These are phyloP conservation scores for Aureobasidium mangrovei DNA, from an alignment of 2,329 filamentous ascomycete genomes.

Conservation along the genomic window DNA sequence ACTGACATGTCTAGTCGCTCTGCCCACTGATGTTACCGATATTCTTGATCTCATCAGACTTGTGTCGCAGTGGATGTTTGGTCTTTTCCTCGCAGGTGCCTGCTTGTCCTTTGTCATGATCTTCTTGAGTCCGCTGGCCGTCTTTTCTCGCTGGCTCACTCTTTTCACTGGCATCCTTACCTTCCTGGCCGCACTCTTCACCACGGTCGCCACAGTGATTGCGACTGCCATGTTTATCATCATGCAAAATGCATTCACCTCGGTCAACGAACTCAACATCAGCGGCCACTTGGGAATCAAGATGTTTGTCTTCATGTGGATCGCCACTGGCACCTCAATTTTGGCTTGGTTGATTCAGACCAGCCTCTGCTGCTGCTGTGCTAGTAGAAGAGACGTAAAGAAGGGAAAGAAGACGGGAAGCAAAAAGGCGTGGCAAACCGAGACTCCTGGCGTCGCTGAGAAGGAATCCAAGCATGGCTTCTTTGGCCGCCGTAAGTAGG, in stretches of 20 bases:
- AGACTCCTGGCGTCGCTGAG: conserved; percentile 14
- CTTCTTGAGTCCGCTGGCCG: conserved; percentile 49
- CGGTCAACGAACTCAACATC: conserved; percentile 68
- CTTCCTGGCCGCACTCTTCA: conserved; percentile 57
- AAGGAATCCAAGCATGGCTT: conserved; percentile 14
- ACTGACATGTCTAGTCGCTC: conserved; percentile 48
- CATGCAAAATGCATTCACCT: conserved; percentile 66
- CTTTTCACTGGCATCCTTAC: conserved; percentile 60
- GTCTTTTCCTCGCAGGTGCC: conserved; percentile 66
- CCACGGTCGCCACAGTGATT: conserved; percentile 61
- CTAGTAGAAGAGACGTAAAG: conserved; percentile 45
- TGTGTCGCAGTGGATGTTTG: conserved; percentile 81
- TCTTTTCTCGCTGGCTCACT: conserved; percentile 47
- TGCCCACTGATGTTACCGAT: conserved; percentile 64
- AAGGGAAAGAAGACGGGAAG: conserved; percentile 38
- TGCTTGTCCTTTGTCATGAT: conserved; percentile 65
- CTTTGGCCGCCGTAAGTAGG: conserved; percentile 16
- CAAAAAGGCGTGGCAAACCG: conserved; percentile 20
- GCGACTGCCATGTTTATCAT: conserved; percentile 78
- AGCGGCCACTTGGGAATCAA: conserved; percentile 56
- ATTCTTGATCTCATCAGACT: conserved; percentile 66
- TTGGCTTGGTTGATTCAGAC: conserved; percentile 64
- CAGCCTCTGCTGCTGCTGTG: conserved; percentile 70
- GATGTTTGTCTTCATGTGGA: conserved; percentile 89
- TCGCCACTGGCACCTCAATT: conserved; percentile 57